Base-by-base conservation (phyloP, 192 early-diverging fungal genomes). In the Helicostylum pulchrum region DNA sequence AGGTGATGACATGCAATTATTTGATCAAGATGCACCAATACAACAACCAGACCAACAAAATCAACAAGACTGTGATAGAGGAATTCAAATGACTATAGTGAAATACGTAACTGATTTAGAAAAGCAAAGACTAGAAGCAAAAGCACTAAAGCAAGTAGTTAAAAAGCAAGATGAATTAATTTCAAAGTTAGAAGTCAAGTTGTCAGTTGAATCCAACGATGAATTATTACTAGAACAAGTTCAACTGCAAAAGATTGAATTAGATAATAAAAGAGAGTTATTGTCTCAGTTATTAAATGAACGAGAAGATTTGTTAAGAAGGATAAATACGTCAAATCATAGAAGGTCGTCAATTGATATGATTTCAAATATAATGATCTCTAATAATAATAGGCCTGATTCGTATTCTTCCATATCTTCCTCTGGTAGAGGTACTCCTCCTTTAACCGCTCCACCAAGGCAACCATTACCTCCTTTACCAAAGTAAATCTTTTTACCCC, bases 81-180 rank as follows among this genome's bases (percentile, higher is more conserved):
- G 53, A 3, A 34, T 70, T 26, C 44, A 70, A 43, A 53, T 61
- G 54, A 57, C 68, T 0, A 47, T 70, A 46, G 31, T 52, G n/a
- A 62, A 63, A 30, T 70, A 70, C 20, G 62, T 70, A n/a, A 32
- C 46, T 10, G 61, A 70, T 11, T 36, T 63, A 34, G 68, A 70
- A 19, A 52, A 26, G 19, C 60, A 70, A 26, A 42, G 68, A 2
- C 26, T 70, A n/a, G 53, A 53, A 26, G 63, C 14, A 21, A 62
- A 63, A 19, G 11, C 17, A 47, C 36, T 70, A 11, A 44, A 46
- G 21, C n/a, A 45, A 1, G 54, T 70, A 19, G 47, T 70, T 5
- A 36, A 64, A 19, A 70, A 70, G 23, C 68, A 70, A 52, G 68
- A 70, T 23, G 55, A 62, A 30, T 30, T 70, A 9, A 70, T 70